Percentiles rank a stretch among this genome's conserved stretches.
phyloP scores from a whole-genome alignment of 495 filamentous ascomycete genomes.

The Tuber indicum region DNA sequence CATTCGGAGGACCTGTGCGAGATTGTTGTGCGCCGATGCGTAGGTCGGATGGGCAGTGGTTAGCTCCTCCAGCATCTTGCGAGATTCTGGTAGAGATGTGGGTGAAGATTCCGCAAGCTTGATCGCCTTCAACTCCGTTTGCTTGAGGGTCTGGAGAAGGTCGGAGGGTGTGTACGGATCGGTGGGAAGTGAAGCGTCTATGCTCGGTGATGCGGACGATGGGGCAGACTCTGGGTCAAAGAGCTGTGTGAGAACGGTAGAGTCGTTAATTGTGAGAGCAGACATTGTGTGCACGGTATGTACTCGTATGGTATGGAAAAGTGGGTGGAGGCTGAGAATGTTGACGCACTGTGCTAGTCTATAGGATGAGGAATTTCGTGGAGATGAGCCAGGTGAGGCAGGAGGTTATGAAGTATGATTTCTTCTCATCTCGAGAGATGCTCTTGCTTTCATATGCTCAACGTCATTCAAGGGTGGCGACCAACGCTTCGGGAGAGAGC shows the following conservation, averaged over 20 bases:
- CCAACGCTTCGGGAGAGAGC: neutral
- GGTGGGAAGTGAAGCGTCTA: conserved; percentile 55
- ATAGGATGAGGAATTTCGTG: neutral
- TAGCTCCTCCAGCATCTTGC: conserved; percentile 48
- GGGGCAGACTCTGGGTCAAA: conserved; percentile 71
- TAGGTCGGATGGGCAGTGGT: conserved; percentile 58
- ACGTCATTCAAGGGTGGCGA: neutral
- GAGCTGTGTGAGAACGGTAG: conserved; percentile 66
- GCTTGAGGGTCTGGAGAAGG: conserved; percentile 50
- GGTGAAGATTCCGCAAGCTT: conserved; percentile 33
- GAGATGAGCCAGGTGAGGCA: neutral
- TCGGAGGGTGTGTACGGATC: conserved; percentile 53
- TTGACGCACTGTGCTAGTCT: neutral
- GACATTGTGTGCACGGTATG: neutral
- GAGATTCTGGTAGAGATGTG: conserved; percentile 22
- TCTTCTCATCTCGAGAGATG: too few species aligned
- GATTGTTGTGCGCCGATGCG: conserved; percentile 68
- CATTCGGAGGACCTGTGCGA: conserved; percentile 63
- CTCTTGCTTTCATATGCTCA: neutral
- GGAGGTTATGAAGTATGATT: neutral
- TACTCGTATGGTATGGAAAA: neutral
- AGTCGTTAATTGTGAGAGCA: conserved; percentile 60
- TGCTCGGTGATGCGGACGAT: conserved; percentile 45
- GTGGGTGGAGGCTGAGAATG: neutral
- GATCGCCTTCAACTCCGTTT: conserved; percentile 49